Base-by-base conservation (phyloP, 2,329 filamentous ascomycete genomes). In the Ophiostoma perfectum region DNA sequence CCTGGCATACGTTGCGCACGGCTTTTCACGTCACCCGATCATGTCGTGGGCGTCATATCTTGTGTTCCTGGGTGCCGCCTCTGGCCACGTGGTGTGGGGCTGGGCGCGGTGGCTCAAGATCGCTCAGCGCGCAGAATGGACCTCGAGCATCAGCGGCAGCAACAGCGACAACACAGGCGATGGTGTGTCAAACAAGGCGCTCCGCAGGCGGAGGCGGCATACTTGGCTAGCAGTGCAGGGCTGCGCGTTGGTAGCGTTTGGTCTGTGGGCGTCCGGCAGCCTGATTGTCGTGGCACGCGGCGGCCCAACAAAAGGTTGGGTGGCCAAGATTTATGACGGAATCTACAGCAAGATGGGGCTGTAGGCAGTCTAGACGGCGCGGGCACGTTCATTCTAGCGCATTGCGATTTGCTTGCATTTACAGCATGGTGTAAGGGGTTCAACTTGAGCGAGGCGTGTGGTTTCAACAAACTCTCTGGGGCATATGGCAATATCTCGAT, bases 71-170 rank as follows among this genome's bases (percentile, higher is more conserved):
- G 81, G 80, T 16, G 78, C 89, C 0, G 90, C 88, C 0, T 88
- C 86, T 38, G 91, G 88, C 70, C 93, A 97, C 79, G 88, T 93
- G 76, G 86, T 91, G 7, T 96, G 92, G 86, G 93, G 93, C 2
- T 86, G 87, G 79, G 91, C 92, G n/a, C 90, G 87, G 77, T 97
- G 92, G 90, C 80, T 93, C 70, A 87, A 87, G 0, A 81, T 85
- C 64, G 82, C 88, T 66, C 88, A 89, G 27, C 81, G 82, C 1
- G 81, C 80, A 71, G 84, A 77, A 74, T 86, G 77, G 80, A 80
- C 36, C 3, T 64, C 49, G 1, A 44, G 39, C 6, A 36, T 66
- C 9, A 64, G 27, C 16, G 62, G 63, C 49, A 76, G 78, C 73
- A 76, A 78, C 80, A 70, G 76, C 70, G 55, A 60, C 27, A 60